Base-by-base conservation (phyloP, 1,139 yeast genomes). In the Candida sp. region DNA sequence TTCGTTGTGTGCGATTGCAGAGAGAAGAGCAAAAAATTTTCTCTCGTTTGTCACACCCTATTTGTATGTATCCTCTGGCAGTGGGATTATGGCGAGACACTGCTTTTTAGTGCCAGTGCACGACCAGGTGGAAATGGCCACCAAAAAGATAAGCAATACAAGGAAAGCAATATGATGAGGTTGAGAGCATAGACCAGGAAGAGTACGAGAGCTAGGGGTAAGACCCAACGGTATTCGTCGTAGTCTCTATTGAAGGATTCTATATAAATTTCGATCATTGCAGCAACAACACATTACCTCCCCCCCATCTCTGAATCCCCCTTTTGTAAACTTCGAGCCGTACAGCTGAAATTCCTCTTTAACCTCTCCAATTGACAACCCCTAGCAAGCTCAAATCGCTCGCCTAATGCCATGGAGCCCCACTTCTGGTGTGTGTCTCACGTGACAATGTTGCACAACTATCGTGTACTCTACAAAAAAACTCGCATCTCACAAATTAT, bases 401-500 rank as follows among this genome's bases (percentile, higher is more conserved):
- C 31, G 7, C 31, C 7, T 28, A 17, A 17, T 17, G 17, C 9
- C 31, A 28, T 28, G 31, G 31, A 28, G 31, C 9, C 9, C 31
- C 9, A 28, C 31, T 28, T 26, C 26, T n/a, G 8, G 12, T 23
- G 6, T 23, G 11, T 4, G n/a, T n/a, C 31, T 37, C 41, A 37
- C 41, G 41, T 37, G 41, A 37, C 25, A 30, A 3, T n/a, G 41
- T 37, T 37, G 41, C 41, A 37, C 30, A 37, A 37, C 30, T 37
- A 37, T 27, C 25, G 41, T 37, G 30, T 5, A 23, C 11, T 23
- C 5, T 38, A 38, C 42, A 3, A n/a, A 38, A 38, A 38, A 38
- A 38, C 5, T 22, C 8, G 27, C 7, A 37, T 37, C 40, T 35
- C 7, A 37, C 9, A 34, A 34, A 7, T n/a, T 6, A 22, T 37